Base-by-base conservation (phyloP, 805 yeast species). In the Candida vartiovaarae region DNA sequence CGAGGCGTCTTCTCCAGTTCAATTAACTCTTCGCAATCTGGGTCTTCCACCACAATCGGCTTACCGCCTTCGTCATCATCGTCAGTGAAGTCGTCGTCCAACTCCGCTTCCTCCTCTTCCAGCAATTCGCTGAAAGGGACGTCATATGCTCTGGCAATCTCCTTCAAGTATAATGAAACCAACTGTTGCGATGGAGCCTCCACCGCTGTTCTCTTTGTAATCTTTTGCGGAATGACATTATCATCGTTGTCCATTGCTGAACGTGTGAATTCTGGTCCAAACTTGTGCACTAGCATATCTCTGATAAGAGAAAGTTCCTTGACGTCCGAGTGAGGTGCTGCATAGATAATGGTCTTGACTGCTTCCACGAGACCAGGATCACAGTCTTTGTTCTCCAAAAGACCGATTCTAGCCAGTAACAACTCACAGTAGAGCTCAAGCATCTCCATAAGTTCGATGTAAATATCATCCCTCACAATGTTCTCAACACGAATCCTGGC, bases 401-500 rank as follows among this genome's bases (percentile, higher is more conserved):
- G 67, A 11, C 80, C 73, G 9, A 84, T 74, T 45, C 96, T 69
- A 0, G 96, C 95, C 39, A 84, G 71, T 23, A 86, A 60, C 4
- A 88, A 66, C 62, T 89, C 96, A 56, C 95, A 82, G 59, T 86
- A 86, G 20, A 89, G 66, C 62, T 89, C 96, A 38, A 88, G 62
- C 38, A 77, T 76, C 60, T 89, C 96, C 42, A 88, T 65, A 25
- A 88, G 66, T 63, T 88, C 96, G 24, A 84, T 76, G 55, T 81
- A 77, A 30, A 85, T 76, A 57, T 88, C 96, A 52, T 86, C 91
- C 32, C 90, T 72, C 30, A 89, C 84, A 44, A 88, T 76, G 53
- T 84, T 84, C 59, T 88, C 96, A 3, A 86, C 91, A 40, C 95
- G 65, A 44, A 87, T 87, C 44, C 75, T 74, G 8, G 96, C 96